Percentiles rank a stretch among this genome's conserved stretches.
Evolutionary conservation across 352 stramenopile species (phyloP).

Genomic region (Globisporangium canariense): DNA sequence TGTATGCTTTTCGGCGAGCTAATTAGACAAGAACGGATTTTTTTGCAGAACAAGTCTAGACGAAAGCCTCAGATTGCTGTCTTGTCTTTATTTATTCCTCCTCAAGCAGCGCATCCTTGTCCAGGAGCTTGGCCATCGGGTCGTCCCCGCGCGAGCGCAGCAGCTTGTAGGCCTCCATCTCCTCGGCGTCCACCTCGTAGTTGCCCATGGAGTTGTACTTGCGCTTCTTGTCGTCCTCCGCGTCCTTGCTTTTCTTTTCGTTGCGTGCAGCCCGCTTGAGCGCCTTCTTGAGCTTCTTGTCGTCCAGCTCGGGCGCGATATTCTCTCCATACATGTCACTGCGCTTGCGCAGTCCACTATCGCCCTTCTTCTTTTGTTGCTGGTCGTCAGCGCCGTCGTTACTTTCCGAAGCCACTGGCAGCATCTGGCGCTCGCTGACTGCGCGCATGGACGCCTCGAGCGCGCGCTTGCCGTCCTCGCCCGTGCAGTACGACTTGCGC

Average conservation of each 20-base stretch:
- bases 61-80: not conserved
- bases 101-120: constrained; percentile 42
- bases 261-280: constrained; percentile 51
- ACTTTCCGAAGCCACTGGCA: constrained; percentile 22
- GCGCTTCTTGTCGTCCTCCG: constrained; percentile 77
- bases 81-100: constrained; percentile 1
- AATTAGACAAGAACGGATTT: no score
- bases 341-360: constrained; percentile 45
- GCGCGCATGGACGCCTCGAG: constrained; percentile 75
- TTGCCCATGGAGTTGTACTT: constrained; percentile 94
- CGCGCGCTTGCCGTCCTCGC: constrained; percentile 88
- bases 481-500: constrained; percentile 95
- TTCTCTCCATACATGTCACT: constrained; percentile 91
- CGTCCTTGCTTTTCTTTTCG: not conserved
- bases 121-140: constrained; percentile 93
- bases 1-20: no score
- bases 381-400: constrained; percentile 12
- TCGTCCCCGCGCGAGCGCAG: constrained; percentile 87
- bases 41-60: no score
- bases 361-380: constrained; percentile 13
- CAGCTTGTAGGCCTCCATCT: constrained; percentile 96
- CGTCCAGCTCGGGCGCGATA: constrained; percentile 62
- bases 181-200: constrained; percentile 91
- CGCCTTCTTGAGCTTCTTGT: constrained; percentile 84
- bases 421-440: constrained; percentile 49